Percentiles rank a stretch among this genome's conserved stretches.
Conservation (phyloP, 2,329 filamentous ascomycete genomes). For the Sclerotinia nivalis region DNA sequence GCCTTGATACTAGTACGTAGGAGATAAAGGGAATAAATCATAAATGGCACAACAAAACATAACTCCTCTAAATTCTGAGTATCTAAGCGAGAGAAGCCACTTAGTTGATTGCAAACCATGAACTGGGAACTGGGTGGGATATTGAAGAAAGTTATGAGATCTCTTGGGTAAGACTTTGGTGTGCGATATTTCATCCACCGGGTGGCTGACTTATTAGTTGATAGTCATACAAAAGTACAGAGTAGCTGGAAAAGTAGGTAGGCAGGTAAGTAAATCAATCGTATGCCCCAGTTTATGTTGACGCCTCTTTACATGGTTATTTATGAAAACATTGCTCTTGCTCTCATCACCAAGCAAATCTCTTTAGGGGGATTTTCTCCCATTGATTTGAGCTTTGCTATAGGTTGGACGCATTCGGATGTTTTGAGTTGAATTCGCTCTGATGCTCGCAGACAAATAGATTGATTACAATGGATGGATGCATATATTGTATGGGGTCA, state of each 20-base stretch:
- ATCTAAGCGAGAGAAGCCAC: not conserved
- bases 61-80: not conserved
- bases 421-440: not conserved
- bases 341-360: constrained; percentile 7
- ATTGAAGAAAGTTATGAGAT: not conserved
- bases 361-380: not conserved
- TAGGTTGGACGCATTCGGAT: not conserved
- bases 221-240: not conserved
- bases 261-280: not conserved
- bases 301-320: constrained; percentile 19
- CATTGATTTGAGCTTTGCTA: not conserved
- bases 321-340: constrained; percentile 3
- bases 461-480: too few relatives aligned
- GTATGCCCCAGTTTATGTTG: constrained; percentile 18
- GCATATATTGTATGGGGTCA: too few relatives aligned
- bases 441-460: not conserved
- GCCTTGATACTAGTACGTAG: not conserved
- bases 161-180: not conserved
- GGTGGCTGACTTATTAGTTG: not conserved
- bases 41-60: not conserved
- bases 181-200: not conserved
- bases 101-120: not conserved
- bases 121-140: not conserved
- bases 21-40: not conserved
- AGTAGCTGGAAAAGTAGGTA: not conserved